Evolutionary conservation across 805 yeast species (phyloP).

Genomic region (Lipomyces kockii): DNA sequence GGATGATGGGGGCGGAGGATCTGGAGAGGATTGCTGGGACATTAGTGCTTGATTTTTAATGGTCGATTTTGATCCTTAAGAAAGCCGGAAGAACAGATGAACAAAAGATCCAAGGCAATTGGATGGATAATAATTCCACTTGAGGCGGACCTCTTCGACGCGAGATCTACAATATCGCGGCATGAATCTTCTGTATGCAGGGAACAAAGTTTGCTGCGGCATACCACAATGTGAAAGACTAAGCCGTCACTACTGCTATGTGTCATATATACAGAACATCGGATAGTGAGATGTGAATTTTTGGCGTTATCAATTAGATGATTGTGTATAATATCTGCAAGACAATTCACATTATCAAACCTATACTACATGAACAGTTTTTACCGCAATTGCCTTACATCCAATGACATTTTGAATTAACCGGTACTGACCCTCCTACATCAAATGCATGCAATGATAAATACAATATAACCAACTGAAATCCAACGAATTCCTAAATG

Average conservation of each 20-base stretch:
- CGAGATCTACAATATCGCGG: too few species aligned
- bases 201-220: not conserved
- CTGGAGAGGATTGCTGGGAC: conserved; percentile 53
- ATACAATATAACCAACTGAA: not conserved
- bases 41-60: conserved; percentile 52
- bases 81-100: not conserved
- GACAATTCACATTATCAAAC: not conserved
- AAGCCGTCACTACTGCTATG: not conserved
- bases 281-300: not conserved
- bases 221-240: not conserved
- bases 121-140: too few species aligned
- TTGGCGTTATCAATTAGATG: not conserved
- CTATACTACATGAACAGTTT: not conserved
- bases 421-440: not conserved
- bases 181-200: too few species aligned
- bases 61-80: too few species aligned
- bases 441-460: not conserved
- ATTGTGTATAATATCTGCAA: not conserved
- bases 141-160: too few species aligned
- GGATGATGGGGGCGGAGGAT: conserved; percentile 51
- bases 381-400: not conserved
- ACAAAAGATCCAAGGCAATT: not conserved
- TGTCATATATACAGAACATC: not conserved
- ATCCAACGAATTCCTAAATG: not conserved
- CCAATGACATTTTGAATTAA: not conserved